Conservation (phyloP, 78 protist genomes). For the Dictyostelium brefeldianum region DNA sequence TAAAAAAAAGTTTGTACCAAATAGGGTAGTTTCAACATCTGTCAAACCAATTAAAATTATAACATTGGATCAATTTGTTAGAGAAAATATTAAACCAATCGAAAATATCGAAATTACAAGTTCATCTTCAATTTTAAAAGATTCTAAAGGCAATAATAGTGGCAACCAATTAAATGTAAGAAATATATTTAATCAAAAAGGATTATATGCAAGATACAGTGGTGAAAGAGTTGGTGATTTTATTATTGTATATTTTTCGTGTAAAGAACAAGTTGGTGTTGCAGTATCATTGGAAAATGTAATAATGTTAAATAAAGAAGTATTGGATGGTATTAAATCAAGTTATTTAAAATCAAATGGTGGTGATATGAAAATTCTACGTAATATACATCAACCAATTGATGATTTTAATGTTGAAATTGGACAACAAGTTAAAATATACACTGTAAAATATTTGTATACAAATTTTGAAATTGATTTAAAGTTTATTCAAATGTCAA, state of each 20-base stretch:
- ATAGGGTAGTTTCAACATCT: not conserved
- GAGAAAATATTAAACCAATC: not conserved
- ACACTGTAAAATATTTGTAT: conserved; percentile 33
- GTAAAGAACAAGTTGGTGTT: conserved; percentile 37
- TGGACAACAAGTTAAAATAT: conserved; percentile 38
- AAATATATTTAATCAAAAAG: conserved; percentile 15
- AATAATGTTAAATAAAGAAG: conserved; percentile 5
- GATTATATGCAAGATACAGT: conserved; percentile 50
- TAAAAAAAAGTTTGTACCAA: not conserved
- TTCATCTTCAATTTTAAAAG: not conserved
- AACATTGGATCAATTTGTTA: conserved; percentile 26
- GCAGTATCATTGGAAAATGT: conserved; percentile 51
- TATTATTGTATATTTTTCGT: conserved; percentile 27
- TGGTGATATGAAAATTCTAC: not conserved
- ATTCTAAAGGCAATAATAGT: not conserved
- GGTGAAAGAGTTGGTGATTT: conserved; percentile 43
- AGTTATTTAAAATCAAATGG: not conserved
- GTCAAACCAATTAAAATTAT: not conserved
- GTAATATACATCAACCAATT: conserved; percentile 31
- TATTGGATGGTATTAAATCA: conserved; percentile 2
- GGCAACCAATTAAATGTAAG: not conserved
- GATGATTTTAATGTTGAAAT: conserved; percentile 12
- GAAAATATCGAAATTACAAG: not conserved
- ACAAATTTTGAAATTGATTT: conserved; percentile 24
- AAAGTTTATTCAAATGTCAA: not conserved